Evolutionary conservation across 225 moss, liverwort and hornwort genomes (phyloP).

Genomic region (Straminergon stramineum): DNA sequence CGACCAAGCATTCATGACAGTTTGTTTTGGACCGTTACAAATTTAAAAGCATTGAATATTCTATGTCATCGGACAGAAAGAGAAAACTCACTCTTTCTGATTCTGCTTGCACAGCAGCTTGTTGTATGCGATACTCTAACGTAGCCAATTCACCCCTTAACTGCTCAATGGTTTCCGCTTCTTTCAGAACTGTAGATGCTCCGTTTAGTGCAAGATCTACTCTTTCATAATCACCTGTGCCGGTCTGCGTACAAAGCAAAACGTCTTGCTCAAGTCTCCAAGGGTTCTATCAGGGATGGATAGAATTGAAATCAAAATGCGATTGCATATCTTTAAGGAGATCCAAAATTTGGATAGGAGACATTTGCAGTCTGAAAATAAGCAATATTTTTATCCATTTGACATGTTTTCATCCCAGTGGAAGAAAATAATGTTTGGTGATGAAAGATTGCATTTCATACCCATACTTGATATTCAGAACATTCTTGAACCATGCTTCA

Average conservation of each 20-base stretch:
- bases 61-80: not conserved
- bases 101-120: constrained; percentile 34
- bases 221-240: constrained; percentile 5
- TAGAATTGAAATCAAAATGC: not conserved
- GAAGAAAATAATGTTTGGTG: not conserved
- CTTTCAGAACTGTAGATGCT: constrained; percentile 13
- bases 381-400: not conserved
- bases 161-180: constrained; percentile 37
- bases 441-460: not conserved
- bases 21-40: not conserved
- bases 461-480: not conserved
- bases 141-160: constrained; percentile 41
- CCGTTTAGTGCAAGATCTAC: constrained; percentile 16
- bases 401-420: not conserved
- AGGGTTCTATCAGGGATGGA: not conserved
- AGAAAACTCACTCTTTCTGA: constrained; percentile 33
- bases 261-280: not conserved
- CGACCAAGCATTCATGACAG: not conserved
- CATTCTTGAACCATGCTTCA: not conserved
- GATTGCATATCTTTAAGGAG: not conserved
- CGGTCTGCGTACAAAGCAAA: constrained; percentile 10
- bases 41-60: not conserved
- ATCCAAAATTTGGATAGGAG: not conserved
- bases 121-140: constrained; percentile 30
- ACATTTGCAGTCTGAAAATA: not conserved